Base-by-base conservation (phyloP, 441 rosid genomes). In the Brassica balearica region DNA sequence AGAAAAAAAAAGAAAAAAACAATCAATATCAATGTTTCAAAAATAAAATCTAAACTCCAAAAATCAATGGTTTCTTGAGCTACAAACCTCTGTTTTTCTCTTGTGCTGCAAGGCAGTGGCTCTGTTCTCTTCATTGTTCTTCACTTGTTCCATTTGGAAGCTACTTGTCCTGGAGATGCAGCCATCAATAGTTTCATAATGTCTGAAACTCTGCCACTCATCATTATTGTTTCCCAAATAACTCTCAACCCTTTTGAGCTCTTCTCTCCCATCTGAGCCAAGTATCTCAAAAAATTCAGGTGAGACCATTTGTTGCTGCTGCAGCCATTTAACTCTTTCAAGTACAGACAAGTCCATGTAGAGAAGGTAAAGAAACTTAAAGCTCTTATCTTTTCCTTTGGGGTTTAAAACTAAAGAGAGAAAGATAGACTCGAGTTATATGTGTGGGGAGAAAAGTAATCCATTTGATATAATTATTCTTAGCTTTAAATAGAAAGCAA, bases 21-120 rank as follows among this genome's bases (percentile, higher is more conserved):
- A 48, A 64, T 55, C 14, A 69, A 48, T 69, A 29, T 9, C 36
- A 64, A 29, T 48, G 69, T 7, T 25, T 29, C 17, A 63, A 36
- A 61, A 6, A 2, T 5, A 64, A 58, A 29, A 29, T 6, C 46
- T 5, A n/a, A 22, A 25, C 64, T 2, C 6, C 5, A 7, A 60
- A 72, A 11, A 0, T 43, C 8, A 38, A 64, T 38, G 22, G 3
- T 64, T 64, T 71, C 22, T 75, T 0, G 8, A 59, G 34, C 23
- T 43, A 67, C 81, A 32, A 53, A 86, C 90, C 88, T 84, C 78
- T 66, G 73, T 46, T 80, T 86, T 84, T 73, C 89, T 82, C 84
- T 84, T 85, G 74, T 55, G 76, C 66, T 25, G 72, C 78, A 80
- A 55, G 73, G 71, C n/a, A 73, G 32, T 19, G 48, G n/a, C 74